Percentiles rank a stretch among this genome's conserved stretches.
Conservation (phyloP, 768 basidiomycete species). For the Candolleomyces eurysporus region DNA sequence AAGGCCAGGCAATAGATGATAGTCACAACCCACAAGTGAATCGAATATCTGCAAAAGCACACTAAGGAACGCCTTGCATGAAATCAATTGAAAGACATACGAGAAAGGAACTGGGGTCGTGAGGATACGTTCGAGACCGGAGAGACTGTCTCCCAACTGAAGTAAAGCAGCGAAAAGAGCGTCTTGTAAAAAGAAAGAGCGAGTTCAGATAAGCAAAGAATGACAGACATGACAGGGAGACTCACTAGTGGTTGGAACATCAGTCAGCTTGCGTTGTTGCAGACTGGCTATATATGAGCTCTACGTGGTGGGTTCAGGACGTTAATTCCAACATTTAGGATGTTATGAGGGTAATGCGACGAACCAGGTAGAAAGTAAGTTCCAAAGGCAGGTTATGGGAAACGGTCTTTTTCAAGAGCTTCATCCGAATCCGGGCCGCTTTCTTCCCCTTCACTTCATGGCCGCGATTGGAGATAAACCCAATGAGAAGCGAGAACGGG, state of each 20-base stretch:
- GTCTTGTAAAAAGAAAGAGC: constrained; percentile 28
- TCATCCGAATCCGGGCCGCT: constrained; percentile 53
- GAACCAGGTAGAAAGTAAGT: constrained; percentile 64
- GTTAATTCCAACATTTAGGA: constrained; percentile 4
- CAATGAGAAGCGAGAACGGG: constrained; percentile 63
- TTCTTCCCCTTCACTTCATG: constrained; percentile 59
- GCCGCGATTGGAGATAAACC: constrained; percentile 44
- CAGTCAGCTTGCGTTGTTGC: constrained; percentile 52
- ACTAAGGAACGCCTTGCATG: neutral
- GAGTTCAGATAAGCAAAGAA: neutral
- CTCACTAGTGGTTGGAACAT: constrained; percentile 63
- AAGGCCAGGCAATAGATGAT: constrained; percentile 57
- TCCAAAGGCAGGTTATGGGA: constrained; percentile 69
- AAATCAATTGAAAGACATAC: constrained; percentile 29
- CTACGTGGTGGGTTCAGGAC: constrained; percentile 27
- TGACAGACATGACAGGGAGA: constrained; percentile 8
- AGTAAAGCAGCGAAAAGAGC: constrained; percentile 46
- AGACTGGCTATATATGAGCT: constrained; percentile 65
- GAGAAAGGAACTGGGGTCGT: constrained; percentile 79
- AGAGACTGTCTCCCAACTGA: constrained; percentile 61
- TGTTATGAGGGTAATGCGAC: constrained; percentile 15
- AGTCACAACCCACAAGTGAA: constrained; percentile 69
- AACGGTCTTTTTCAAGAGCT: constrained; percentile 39
- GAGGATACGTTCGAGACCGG: constrained; percentile 69
- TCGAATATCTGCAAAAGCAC: constrained; percentile 46